These are phyloP conservation scores for Penicillium brevicompactum DNA, from an alignment of 2,329 filamentous ascomycete genomes.

Conservation along the genomic window DNA sequence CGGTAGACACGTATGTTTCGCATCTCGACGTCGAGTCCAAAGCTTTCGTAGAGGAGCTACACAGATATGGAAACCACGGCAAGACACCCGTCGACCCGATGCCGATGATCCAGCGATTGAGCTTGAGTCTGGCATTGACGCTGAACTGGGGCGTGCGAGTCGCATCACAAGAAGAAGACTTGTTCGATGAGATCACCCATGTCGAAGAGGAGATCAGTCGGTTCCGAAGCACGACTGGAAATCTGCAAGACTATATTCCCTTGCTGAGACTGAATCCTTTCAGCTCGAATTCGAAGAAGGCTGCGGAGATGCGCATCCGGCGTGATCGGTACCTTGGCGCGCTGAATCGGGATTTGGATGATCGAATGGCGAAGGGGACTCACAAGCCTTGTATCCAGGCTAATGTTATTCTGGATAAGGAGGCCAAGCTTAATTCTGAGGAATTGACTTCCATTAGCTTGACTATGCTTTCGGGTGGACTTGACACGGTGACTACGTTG, in stretches of 20 bases:
- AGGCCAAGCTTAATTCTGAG: slow-evolving; percentile 62
- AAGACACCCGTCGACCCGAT: slow-evolving; percentile 61
- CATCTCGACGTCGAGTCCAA: slow-evolving; percentile 65
- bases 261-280: slow-evolving; percentile 68
- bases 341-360: slow-evolving; percentile 61
- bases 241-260: slow-evolving; percentile 78
- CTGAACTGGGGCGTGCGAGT: slow-evolving; percentile 68
- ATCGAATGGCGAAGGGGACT: slow-evolving; percentile 61
- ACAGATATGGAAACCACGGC: slow-evolving; percentile 60
- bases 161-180: slow-evolving; percentile 59
- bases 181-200: slow-evolving; percentile 71
- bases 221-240: slow-evolving; percentile 75
- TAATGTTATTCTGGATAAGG: slow-evolving; percentile 66
- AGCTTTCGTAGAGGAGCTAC: slow-evolving; percentile 63
- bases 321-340: slow-evolving; percentile 62
- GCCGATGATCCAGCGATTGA: slow-evolving; percentile 68
- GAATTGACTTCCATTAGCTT: slow-evolving; percentile 67
- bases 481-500: slow-evolving; percentile 68
- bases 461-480: slow-evolving; percentile 68
- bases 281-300: slow-evolving; percentile 59
- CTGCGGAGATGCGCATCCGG: slow-evolving; percentile 61
- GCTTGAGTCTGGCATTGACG: slow-evolving; percentile 63
- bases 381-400: slow-evolving; percentile 68
- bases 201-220: slow-evolving; percentile 74
- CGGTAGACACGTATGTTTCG: slow-evolving; percentile 63